Conservation (phyloP, 2,329 filamentous ascomycete species). For the Fusarium guadeloupense region DNA sequence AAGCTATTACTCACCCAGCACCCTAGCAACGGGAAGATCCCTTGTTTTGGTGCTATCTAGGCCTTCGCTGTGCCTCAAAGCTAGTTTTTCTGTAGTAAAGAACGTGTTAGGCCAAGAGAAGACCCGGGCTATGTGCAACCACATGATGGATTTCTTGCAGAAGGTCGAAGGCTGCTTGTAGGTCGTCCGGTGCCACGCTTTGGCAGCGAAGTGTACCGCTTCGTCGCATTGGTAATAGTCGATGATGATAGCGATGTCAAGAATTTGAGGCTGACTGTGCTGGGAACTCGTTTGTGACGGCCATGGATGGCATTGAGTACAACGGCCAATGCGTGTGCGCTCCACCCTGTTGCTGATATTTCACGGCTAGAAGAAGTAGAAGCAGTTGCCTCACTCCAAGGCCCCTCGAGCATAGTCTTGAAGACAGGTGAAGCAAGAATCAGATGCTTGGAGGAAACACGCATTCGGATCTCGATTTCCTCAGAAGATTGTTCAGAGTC, state of each 20-base stretch:
- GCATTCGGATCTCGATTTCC: background rate
- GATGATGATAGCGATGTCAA: background rate
- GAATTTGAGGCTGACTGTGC: background rate
- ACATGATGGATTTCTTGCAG: background rate
- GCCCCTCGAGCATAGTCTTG: background rate
- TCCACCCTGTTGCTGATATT: background rate
- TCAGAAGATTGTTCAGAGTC: background rate
- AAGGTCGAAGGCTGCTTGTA: fast-evolving
- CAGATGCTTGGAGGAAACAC: background rate
- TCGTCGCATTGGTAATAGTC: conserved; percentile 14
- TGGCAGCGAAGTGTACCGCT: background rate
- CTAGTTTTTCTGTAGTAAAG: fast-evolving
- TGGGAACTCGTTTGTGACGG: background rate
- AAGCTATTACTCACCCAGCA: background rate
- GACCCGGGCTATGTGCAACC: background rate
- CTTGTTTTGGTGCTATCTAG: background rate
- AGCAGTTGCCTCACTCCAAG: background rate
- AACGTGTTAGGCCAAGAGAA: background rate
- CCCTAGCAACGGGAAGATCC: background rate
- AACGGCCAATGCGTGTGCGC: background rate
- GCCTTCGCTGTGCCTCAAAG: background rate
- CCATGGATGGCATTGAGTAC: conserved; percentile 11
- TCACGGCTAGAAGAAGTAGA: background rate
- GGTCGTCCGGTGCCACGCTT: background rate
- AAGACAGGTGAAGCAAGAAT: background rate